phyloP scores from a whole-genome alignment of 1,139 yeast genomes.

The Zygotorulaspora mrakii region DNA sequence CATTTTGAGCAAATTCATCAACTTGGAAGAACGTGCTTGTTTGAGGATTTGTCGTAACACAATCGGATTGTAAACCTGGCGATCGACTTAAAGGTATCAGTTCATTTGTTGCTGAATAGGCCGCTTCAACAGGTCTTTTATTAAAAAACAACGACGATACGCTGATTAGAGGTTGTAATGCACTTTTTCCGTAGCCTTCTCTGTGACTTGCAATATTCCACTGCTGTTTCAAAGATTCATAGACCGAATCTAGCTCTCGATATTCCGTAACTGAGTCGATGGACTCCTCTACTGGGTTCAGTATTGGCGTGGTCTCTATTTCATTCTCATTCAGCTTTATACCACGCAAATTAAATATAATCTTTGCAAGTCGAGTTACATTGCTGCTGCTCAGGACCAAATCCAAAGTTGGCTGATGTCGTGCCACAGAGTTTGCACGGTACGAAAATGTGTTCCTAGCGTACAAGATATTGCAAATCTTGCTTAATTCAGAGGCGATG shows the following conservation, averaged over 20 bases:
- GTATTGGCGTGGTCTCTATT: neutral
- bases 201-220: conserved; percentile 7
- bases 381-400: conserved; percentile 17
- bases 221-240: conserved; percentile 2
- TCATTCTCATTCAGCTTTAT: conserved; percentile 4
- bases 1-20: conserved; percentile 6
- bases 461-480: conserved; percentile 21
- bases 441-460: conserved; percentile 19
- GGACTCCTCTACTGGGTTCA: conserved; percentile 6
- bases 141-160: conserved; percentile 9
- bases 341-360: conserved; percentile 18
- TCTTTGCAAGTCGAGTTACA: conserved; percentile 12
- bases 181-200: neutral
- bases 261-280: conserved; percentile 4
- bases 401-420: conserved; percentile 15
- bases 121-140: conserved; percentile 3
- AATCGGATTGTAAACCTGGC: conserved; percentile 1
- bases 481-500: conserved; percentile 13
- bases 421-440: conserved; percentile 7
- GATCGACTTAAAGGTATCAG: conserved; percentile 1
- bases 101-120: conserved; percentile 1
- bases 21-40: conserved; percentile 16
- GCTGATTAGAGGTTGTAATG: conserved; percentile 1
- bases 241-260: conserved; percentile 5
- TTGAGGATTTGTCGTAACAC: conserved; percentile 7